phyloP scores from a whole-genome alignment of 352 stramenopile genomes.

The Pythium oligandrum region DNA sequence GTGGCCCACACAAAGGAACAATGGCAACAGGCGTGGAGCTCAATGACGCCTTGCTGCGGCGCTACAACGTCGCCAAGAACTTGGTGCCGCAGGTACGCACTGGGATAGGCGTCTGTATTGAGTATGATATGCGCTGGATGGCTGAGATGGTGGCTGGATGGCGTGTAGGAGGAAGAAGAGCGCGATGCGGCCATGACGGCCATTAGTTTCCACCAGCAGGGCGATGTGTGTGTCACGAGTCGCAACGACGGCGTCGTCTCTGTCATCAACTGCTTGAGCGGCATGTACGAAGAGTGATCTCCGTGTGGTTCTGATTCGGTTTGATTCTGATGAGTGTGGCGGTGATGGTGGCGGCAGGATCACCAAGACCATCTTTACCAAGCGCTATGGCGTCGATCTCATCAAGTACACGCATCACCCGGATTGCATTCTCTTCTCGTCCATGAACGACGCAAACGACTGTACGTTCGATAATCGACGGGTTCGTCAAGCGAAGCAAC shows the following conservation, averaged over 20 bases:
- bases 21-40: slow-evolving; percentile 29
- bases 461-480: slow-evolving; percentile 25
- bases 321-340: not conserved
- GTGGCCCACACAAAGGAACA: not conserved
- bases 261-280: slow-evolving; percentile 78
- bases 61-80: slow-evolving; percentile 62
- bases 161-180: slow-evolving; percentile 50
- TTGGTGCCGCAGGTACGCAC: slow-evolving; percentile 51
- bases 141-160: not conserved
- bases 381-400: slow-evolving; percentile 78
- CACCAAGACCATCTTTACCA: slow-evolving; percentile 82
- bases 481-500: too few species aligned
- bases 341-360: slow-evolving; percentile 27
- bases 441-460: slow-evolving; percentile 64
- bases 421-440: slow-evolving; percentile 85
- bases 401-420: slow-evolving; percentile 77
- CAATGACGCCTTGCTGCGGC: slow-evolving; percentile 51
- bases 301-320: too few species aligned
- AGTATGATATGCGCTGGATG: not conserved
- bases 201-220: slow-evolving; percentile 78
- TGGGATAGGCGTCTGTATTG: too few species aligned
- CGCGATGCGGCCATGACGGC: slow-evolving; percentile 50
- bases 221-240: slow-evolving; percentile 69
- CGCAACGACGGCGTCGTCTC: slow-evolving; percentile 76
- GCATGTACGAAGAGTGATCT: slow-evolving; percentile 41